Evolutionary conservation across 139 green algal genomes (phyloP).

Genomic region (Nannochloris sp.): DNA sequence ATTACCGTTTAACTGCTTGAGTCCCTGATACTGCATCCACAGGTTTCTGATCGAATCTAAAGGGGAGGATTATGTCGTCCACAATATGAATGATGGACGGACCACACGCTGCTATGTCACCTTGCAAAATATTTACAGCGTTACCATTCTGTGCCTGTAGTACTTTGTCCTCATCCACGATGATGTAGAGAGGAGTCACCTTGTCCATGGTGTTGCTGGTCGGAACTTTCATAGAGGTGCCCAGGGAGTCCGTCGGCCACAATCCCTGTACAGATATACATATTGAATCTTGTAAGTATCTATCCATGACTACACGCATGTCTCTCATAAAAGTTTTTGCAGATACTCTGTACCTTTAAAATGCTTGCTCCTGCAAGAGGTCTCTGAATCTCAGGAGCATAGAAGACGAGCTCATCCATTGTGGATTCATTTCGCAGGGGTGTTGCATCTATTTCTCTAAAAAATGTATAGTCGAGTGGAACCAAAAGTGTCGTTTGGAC

Average conservation of each 20-base stretch:
- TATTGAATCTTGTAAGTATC: too few relatives aligned
- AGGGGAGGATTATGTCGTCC: constrained; percentile 32
- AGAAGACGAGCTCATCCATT: constrained; percentile 10
- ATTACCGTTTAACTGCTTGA: neutral
- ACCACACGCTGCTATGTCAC: constrained; percentile 25
- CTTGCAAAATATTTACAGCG: constrained; percentile 18
- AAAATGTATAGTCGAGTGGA: constrained; percentile 15
- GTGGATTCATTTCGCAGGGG: constrained; percentile 11
- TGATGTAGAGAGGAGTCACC: constrained; percentile 5
- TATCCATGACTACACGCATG: too few relatives aligned
- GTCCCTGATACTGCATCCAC: constrained; percentile 24
- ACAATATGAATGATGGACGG: constrained; percentile 27
- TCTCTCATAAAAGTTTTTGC: too few relatives aligned
- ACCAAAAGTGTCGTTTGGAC: constrained; percentile 18
- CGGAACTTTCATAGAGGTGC: constrained; percentile 1
- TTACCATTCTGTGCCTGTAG: constrained; percentile 18
- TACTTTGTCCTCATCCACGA: neutral
- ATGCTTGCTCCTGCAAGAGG: constrained; percentile 15
- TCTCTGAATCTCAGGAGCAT: constrained; percentile 11
- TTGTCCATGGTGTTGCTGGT: constrained; percentile 24
- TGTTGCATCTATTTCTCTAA: constrained; percentile 10
- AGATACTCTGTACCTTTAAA: neutral
- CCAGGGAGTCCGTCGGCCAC: constrained; percentile 16
- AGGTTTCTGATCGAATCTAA: constrained; percentile 25
- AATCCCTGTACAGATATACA: constrained; percentile 1